Evolutionary conservation across 495 filamentous ascomycete genomes (phyloP).

Genomic region (Annulohypoxylon moriforme): DNA sequence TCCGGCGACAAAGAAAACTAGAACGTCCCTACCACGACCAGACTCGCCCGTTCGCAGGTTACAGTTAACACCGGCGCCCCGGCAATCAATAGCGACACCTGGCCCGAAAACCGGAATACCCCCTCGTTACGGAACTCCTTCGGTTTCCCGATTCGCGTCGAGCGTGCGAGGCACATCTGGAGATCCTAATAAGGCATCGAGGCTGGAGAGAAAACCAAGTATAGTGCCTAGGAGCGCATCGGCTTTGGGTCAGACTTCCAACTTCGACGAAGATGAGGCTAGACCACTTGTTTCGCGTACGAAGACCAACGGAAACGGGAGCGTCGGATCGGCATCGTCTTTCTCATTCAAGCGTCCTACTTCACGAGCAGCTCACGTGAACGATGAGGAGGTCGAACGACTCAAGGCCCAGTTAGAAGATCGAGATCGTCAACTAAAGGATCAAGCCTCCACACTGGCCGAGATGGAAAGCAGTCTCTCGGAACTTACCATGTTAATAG

Average conservation of each 20-base stretch:
- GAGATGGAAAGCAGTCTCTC: conserved; percentile 86
- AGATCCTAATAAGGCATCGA: conserved; percentile 66
- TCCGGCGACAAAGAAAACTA: conserved; percentile 73
- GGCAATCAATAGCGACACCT: conserved; percentile 66
- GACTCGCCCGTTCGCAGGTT: conserved; percentile 80
- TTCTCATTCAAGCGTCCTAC: conserved; percentile 62
- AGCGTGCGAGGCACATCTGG: conserved; percentile 69
- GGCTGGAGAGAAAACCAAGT: conserved; percentile 60
- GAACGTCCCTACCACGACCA: conserved; percentile 84
- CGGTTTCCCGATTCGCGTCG: conserved; percentile 71
- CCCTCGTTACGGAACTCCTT: conserved; percentile 72
- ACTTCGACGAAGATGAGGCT: conserved; percentile 65
- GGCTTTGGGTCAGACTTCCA: conserved; percentile 58
- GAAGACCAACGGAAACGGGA: conserved; percentile 65
- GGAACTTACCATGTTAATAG: conserved; percentile 78
- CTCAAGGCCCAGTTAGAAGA: conserved; percentile 79
- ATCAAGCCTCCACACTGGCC: conserved; percentile 80
- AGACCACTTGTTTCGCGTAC: conserved; percentile 66
- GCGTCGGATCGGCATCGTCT: conserved; percentile 58
- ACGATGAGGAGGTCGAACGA: conserved; percentile 74
- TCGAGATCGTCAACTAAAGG: conserved; percentile 84
- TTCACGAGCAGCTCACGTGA: conserved; percentile 58
- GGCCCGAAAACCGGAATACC: conserved; percentile 52
- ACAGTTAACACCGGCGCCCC: conserved; percentile 66
- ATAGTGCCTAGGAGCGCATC: conserved; percentile 66